Base-by-base conservation (phyloP, 1,139 yeast species). In the Yamadazyma triangularis region DNA sequence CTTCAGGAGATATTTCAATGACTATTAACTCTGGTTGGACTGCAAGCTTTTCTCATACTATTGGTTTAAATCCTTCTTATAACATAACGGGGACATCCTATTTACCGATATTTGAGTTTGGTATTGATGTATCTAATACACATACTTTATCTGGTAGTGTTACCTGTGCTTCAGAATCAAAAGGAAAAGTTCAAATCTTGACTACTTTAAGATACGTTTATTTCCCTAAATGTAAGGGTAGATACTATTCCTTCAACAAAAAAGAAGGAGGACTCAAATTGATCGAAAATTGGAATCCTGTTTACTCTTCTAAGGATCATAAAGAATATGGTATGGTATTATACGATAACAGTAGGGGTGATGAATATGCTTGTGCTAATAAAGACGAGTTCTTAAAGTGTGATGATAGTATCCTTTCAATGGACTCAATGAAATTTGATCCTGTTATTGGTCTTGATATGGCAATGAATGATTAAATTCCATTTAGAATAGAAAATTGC, bases 361-460 rank as follows among this genome's bases (percentile, higher is more conserved):
- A 35, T n/a, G 45, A 36, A 18, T 42, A 35, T 28, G 34, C 45
- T 19, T 44, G 47, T 37, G 47, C 40, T 2, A 41, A 40, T 24
- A 32, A 34, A 18, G 9, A 18, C 6, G 9, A 18, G 9, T 18
- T 7, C 9, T 9, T 18, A 7, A 6, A 18, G 9, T 18, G 20
- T 18, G 20, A 18, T 9, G 9, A 18, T 6, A 6, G 6, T 7
- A 6, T 9, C 6, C 9, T 18, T 7, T 9, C 20, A 18, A 9
- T 18, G 8, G 20, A 18, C 9, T 18, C 20, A 9, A 9, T 18
- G 9, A 7, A 18, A 6, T 7, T 7, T 18, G 20, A 18, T 9
- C 20, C 20, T 18, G 20, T 18, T 6, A 9, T 7, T 7, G 20
- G 20, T 18, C 20, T 18, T 9, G 8, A 18, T 18, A 18, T 7